Conservation (phyloP, 192 early-diverging fungal genomes). For the Coemansia sp. region DNA sequence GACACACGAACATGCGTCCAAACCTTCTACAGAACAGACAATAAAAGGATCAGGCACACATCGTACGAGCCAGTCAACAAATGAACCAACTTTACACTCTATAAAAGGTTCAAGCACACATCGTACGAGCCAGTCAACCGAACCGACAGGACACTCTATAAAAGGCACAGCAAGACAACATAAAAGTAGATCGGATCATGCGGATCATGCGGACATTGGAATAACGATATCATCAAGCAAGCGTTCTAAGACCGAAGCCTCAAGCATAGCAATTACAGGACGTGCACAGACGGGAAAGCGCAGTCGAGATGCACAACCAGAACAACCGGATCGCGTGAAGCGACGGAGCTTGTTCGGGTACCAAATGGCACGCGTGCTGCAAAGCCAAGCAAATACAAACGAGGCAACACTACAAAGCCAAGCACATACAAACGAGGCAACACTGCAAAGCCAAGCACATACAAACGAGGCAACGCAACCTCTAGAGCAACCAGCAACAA, state of each 20-base stretch:
- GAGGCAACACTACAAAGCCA: constrained; percentile 1
- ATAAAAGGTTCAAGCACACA: background rate
- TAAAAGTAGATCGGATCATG: too few relatives aligned
- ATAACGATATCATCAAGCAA: too few relatives aligned
- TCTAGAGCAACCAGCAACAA: too few relatives aligned
- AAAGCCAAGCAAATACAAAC: background rate
- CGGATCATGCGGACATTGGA: too few relatives aligned
- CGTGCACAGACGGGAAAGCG: background rate
- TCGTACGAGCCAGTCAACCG: too few relatives aligned
- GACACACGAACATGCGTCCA: background rate
- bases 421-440: too few relatives aligned
- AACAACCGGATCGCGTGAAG: background rate
- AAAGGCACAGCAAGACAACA: too few relatives aligned
- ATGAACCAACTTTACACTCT: background rate
- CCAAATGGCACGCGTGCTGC: constrained; percentile 20
- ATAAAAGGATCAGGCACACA: background rate
- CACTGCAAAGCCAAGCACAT: background rate
- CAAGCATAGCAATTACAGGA: too few relatives aligned
- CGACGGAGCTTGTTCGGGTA: constrained; percentile 33
- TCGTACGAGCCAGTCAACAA: too few relatives aligned
- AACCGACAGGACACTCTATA: too few relatives aligned
- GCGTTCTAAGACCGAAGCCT: too few relatives aligned
- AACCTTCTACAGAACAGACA: background rate
- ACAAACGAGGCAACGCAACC: too few relatives aligned
- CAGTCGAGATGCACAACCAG: background rate